Percentiles rank a stretch among this genome's conserved stretches.
These are phyloP conservation scores for Xylariaceae sp. DNA, from an alignment of 2,329 filamentous ascomycete genomes.

Conservation along the genomic window DNA sequence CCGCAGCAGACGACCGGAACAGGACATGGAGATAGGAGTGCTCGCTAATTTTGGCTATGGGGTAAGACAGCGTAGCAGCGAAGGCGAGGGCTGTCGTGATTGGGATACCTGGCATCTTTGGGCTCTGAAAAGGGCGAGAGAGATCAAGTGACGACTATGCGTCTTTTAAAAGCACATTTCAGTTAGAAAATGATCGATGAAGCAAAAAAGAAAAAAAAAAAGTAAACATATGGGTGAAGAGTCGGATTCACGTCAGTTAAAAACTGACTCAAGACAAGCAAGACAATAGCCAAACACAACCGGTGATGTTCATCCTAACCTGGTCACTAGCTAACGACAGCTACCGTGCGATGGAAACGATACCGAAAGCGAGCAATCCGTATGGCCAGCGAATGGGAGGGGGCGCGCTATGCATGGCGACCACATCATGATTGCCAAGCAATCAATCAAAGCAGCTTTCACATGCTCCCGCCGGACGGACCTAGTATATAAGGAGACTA, in stretches of 20 bases:
- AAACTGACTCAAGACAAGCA: background rate
- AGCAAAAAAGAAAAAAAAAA: background rate
- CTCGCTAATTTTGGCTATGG: constrained; percentile 9
- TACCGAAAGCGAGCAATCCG: background rate
- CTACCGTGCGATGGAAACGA: background rate
- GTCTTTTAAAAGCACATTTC: background rate
- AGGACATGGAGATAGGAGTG: constrained; percentile 7
- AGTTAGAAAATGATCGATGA: background rate
- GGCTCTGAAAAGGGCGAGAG: background rate
- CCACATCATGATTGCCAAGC: too few species aligned
- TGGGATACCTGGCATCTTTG: constrained; percentile 10
- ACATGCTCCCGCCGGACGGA: too few species aligned
- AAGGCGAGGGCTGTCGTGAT: constrained; percentile 2
- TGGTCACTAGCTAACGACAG: too few species aligned
- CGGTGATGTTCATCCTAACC: too few species aligned
- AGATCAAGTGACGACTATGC: background rate
- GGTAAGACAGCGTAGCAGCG: constrained; percentile 10
- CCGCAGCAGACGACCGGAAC: constrained; percentile 2
- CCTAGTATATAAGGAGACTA: too few species aligned
- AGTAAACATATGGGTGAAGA: too few species aligned
- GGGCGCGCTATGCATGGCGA: too few species aligned
- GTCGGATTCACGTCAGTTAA: background rate
- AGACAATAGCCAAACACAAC: background rate
- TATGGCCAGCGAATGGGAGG: too few species aligned
- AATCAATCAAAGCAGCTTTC: too few species aligned